A percentile compares a stretch with the other conserved stretches of the same genome.
These are phyloP conservation scores for Suillus discolor DNA, from an alignment of 768 basidiomycete genomes.

Conservation along the genomic window DNA sequence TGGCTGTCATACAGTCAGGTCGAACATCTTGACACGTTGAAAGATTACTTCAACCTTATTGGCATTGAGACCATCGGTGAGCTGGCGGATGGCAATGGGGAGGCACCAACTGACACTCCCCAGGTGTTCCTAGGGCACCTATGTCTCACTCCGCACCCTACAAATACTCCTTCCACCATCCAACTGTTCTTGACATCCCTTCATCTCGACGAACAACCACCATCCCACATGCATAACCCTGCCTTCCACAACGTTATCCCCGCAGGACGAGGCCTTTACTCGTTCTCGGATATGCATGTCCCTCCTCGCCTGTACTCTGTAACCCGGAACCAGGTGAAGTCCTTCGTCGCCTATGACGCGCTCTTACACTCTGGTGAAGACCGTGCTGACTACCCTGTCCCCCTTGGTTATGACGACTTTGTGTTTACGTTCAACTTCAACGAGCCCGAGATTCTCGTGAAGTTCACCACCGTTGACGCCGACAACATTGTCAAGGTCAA, in stretches of 20 bases:
- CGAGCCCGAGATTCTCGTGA: background rate
- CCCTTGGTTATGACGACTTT: background rate
- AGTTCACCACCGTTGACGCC: background rate
- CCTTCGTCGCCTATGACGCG: background rate
- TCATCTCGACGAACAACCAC: too few species aligned
- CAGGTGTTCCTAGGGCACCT: background rate
- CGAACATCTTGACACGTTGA: too few species aligned
- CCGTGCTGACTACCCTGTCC: background rate
- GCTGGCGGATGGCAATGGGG: background rate
- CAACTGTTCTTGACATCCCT: too few species aligned
- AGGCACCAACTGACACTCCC: background rate
- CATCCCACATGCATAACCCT: background rate
- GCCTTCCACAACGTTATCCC: background rate
- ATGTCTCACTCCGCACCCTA: background rate
- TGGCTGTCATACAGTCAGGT: too few species aligned
- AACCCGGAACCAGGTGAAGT: conserved; percentile 1
- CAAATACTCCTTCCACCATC: background rate
- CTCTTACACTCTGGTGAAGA: conserved; percentile 2
- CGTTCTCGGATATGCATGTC: background rate
- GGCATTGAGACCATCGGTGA: background rate
- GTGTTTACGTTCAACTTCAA: conserved; percentile 7
- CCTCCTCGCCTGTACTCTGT: background rate
- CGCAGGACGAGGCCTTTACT: background rate
- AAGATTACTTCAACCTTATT: too few species aligned
- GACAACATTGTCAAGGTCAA: too few species aligned